Evolutionary conservation across 371 early-diverging fungal genomes (phyloP).

Genomic region (Rhizopus stolonifer): DNA sequence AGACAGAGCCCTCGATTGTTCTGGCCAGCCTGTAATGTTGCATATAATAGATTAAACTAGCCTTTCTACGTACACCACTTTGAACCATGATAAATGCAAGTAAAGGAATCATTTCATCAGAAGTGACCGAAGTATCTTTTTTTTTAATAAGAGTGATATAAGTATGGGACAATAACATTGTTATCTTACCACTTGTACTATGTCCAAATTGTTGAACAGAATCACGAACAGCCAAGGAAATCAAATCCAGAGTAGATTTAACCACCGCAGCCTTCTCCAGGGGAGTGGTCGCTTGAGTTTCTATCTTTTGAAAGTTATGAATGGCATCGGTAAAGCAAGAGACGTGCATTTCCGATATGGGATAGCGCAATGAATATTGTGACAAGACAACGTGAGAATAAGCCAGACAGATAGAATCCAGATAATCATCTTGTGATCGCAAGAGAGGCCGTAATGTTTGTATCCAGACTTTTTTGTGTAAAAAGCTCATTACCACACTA

Average conservation of each 20-base stretch:
- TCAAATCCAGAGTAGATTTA: constrained; percentile 40
- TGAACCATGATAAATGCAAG: constrained; percentile 56
- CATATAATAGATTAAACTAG: constrained; percentile 59
- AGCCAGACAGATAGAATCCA: constrained; percentile 34
- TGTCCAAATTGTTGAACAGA: constrained; percentile 28
- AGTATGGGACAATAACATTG: neutral
- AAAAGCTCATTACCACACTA: constrained; percentile 59
- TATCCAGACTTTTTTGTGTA: constrained; percentile 62
- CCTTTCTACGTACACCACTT: constrained; percentile 49
- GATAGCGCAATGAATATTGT: constrained; percentile 42
- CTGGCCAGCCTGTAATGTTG: constrained; percentile 54
- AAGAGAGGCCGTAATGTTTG: constrained; percentile 52
- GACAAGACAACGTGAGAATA: constrained; percentile 40
- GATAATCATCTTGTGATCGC: constrained; percentile 39
- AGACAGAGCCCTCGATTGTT: constrained; percentile 48
- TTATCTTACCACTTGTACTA: constrained; percentile 14
- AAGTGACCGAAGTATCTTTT: constrained; percentile 49
- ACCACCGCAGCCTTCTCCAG: constrained; percentile 48
- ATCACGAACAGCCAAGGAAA: constrained; percentile 40
- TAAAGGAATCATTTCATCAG: constrained; percentile 65
- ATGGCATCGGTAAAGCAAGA: constrained; percentile 37
- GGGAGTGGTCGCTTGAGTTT: constrained; percentile 49
- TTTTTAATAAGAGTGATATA: neutral
- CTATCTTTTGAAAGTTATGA: constrained; percentile 28
- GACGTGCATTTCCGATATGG: constrained; percentile 42